Conservation (phyloP, 306 rosid species). For the Begonia fuchsioides region DNA sequence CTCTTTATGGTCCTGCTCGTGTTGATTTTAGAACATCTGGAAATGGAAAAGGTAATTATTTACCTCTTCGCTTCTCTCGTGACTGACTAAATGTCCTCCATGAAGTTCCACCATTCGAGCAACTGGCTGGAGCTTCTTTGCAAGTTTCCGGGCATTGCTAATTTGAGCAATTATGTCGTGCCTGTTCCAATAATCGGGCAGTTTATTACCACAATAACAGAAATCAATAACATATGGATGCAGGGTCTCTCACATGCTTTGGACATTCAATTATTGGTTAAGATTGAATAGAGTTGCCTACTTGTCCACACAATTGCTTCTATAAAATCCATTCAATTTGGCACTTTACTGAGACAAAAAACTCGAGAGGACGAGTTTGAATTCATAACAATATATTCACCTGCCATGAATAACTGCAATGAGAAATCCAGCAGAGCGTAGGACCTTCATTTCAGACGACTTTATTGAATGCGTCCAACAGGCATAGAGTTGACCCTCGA, state of each 20-base stretch:
- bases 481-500: constrained; percentile 76
- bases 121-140: constrained; percentile 62
- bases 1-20: neutral
- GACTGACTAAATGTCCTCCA: constrained; percentile 95
- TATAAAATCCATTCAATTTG: too few species aligned
- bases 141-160: constrained; percentile 57
- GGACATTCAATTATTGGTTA: too few species aligned
- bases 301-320: too few species aligned
- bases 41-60: too few species aligned
- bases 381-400: constrained; percentile 14
- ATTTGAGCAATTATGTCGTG: constrained; percentile 83
- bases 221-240: too few species aligned
- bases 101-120: constrained; percentile 89
- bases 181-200: constrained; percentile 21
- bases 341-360: too few species aligned
- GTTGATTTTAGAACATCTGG: too few species aligned
- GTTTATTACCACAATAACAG: too few species aligned
- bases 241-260: too few species aligned
- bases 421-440: constrained; percentile 64
- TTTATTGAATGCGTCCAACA: constrained; percentile 87
- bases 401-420: constrained; percentile 91
- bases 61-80: constrained; percentile 78
- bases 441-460: constrained; percentile 38
- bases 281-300: too few species aligned
- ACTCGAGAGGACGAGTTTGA: too few species aligned